phyloP scores from a whole-genome alignment of 2,329 filamentous ascomycete genomes.

The Aureobasidium pullulans region DNA sequence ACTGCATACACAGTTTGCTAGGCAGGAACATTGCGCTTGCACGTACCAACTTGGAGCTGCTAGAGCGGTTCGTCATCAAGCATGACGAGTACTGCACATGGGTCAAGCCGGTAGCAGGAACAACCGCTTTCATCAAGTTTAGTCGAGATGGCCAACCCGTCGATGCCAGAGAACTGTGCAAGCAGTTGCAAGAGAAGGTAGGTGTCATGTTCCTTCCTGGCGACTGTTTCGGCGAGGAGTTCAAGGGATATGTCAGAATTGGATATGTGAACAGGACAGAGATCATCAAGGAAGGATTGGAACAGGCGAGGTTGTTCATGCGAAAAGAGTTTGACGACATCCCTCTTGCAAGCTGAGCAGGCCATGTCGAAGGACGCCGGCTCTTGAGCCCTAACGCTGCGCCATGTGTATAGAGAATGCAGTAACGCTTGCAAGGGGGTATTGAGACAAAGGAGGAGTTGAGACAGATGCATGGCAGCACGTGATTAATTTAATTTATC shows the following conservation, averaged over 20 bases:
- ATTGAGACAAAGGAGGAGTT: too few species aligned
- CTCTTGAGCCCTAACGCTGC: background rate
- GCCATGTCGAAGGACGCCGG: background rate
- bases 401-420: background rate
- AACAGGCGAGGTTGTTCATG: slow-evolving; percentile 48
- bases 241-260: slow-evolving; percentile 67
- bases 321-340: slow-evolving; percentile 49
- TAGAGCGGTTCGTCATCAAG: slow-evolving; percentile 61
- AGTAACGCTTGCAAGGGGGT: too few species aligned
- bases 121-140: slow-evolving; percentile 71
- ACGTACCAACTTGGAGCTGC: slow-evolving; percentile 56
- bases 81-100: slow-evolving; percentile 59
- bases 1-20: slow-evolving; percentile 57
- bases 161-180: slow-evolving; percentile 66
- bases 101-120: slow-evolving; percentile 70
- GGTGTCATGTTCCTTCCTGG: slow-evolving; percentile 72
- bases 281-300: slow-evolving; percentile 59
- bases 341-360: slow-evolving; percentile 21
- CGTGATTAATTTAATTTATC: too few species aligned
- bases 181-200: slow-evolving; percentile 57
- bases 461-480: too few species aligned
- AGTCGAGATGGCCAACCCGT: slow-evolving; percentile 53
- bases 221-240: slow-evolving; percentile 64
- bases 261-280: slow-evolving; percentile 68
- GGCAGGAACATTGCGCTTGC: slow-evolving; percentile 59